These are phyloP conservation scores for Aspergillus texensis DNA, from an alignment of 2,329 filamentous ascomycete genomes.

Conservation along the genomic window DNA sequence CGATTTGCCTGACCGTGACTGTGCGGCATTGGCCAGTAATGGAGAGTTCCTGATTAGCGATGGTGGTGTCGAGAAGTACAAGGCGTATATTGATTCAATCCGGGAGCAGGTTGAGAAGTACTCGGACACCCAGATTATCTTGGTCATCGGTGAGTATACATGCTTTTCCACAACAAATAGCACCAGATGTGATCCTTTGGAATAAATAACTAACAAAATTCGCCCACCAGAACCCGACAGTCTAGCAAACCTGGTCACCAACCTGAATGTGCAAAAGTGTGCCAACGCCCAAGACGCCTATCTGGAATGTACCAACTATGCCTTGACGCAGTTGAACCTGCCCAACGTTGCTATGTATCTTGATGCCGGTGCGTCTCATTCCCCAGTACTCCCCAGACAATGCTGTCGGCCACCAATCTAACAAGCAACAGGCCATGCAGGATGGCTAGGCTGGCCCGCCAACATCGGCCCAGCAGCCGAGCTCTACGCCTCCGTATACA, in stretches of 20 bases:
- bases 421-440: conserved; percentile 51
- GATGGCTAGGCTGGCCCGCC: conserved; percentile 66
- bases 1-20: conserved; percentile 66
- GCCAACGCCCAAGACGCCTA: conserved; percentile 58
- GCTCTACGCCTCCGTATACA: conserved; percentile 53
- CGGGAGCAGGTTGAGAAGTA: conserved; percentile 56
- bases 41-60: conserved; percentile 62
- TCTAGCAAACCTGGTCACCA: conserved; percentile 65
- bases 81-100: conserved; percentile 59
- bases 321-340: conserved; percentile 59
- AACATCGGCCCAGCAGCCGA: conserved; percentile 58
- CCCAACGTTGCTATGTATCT: conserved; percentile 66
- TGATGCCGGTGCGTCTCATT: conserved; percentile 53
- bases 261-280: conserved; percentile 58
- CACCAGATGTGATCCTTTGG: no score
- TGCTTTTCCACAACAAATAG: neutral
- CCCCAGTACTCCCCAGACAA: no score
- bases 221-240: conserved; percentile 61
- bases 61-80: conserved; percentile 54
- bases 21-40: conserved; percentile 65
- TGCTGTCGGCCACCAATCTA: neutral
- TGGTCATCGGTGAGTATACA: conserved; percentile 50
- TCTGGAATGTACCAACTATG: conserved; percentile 59
- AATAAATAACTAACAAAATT: conserved; percentile 26
- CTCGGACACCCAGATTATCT: conserved; percentile 54